phyloP scores from a whole-genome alignment of 1,139 yeast genomes.

The Diutina pseudorugosa region DNA sequence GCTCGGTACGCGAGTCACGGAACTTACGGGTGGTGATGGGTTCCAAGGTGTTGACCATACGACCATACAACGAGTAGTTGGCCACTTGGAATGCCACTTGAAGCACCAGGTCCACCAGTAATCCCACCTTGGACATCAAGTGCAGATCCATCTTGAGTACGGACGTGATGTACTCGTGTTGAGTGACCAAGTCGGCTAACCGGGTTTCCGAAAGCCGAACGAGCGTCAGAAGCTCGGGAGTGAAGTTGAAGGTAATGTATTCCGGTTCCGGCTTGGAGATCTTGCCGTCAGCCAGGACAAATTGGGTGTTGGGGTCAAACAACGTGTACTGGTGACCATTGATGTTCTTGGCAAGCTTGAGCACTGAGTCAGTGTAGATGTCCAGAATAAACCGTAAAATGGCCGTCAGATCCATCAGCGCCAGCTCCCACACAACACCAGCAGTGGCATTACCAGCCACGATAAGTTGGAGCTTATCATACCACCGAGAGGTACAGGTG shows the following conservation, averaged over 20 bases:
- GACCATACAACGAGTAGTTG: slow-evolving; percentile 63
- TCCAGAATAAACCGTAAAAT: slow-evolving; percentile 65
- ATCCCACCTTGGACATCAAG: slow-evolving; percentile 35
- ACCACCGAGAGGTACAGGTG: slow-evolving; percentile 70
- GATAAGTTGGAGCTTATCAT: slow-evolving; percentile 60
- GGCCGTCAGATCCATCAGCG: slow-evolving; percentile 71
- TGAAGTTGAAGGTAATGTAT: slow-evolving; percentile 36
- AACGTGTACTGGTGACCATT: slow-evolving; percentile 61
- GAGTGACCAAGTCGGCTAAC: slow-evolving; percentile 61
- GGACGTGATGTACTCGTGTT: slow-evolving; percentile 46
- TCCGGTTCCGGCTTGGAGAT: slow-evolving; percentile 28
- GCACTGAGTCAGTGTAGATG: slow-evolving; percentile 60
- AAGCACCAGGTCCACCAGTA: slow-evolving; percentile 54
- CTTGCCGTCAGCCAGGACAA: slow-evolving; percentile 24
- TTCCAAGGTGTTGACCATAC: slow-evolving; percentile 53
- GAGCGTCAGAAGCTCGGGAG: slow-evolving; percentile 31
- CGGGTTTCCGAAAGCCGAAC: slow-evolving; percentile 67
- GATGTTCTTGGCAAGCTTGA: slow-evolving; percentile 59
- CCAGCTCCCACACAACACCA: slow-evolving; percentile 64
- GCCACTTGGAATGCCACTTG: slow-evolving; percentile 62
- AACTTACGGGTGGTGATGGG: slow-evolving; percentile 65
- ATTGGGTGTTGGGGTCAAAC: slow-evolving; percentile 32
- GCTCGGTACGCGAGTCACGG: slow-evolving; percentile 56
- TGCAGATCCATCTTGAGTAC: slow-evolving; percentile 30
- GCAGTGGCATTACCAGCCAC: slow-evolving; percentile 63